Base-by-base conservation (phyloP, 2,329 filamentous ascomycete species). In the Cladosporium sp. region DNA sequence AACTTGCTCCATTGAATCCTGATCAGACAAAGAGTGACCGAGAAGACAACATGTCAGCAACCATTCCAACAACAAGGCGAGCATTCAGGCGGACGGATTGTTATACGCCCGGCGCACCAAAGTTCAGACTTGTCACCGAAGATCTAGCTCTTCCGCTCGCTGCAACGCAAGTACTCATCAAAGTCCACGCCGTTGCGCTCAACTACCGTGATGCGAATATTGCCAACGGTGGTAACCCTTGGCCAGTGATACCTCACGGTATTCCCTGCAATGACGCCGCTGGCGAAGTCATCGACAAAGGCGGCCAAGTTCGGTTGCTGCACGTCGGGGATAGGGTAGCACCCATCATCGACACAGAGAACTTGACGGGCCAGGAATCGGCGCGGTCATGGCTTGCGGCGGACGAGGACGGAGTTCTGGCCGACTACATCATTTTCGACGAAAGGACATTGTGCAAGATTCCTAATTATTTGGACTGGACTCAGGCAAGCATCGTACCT, bases 381-480 rank as follows among this genome's bases (percentile, higher is more conserved):
- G 74, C 68, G 0, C 69, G 80, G 25, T 78, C 77, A 1, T 82
- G 80, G 80, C 71, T 82, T 5, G 80, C 79, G 2, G 79, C 78
- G 0, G 75, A 83, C 63, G 79, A 79, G 59, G 80, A 82, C 65
- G 81, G 81, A 0, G 77, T 79, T 2, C 58, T 83, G 68, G 79
- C 79, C 0, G 75, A 77, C 30, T 73, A 80, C 66, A n/a, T 82
- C 1, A 70, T 82, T 0, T 82, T 79, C 62, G 76, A 81, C 26
- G 79, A 81, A 67, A 67, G 71, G 36, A 68, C 72, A 10, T 54
- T 82, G 3, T 72, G 68, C 26, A 79, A 77, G 54, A 61, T 81
- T 0, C 80, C 80, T 0, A 63, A 62, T 0, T 72, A 81, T 61
- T 69, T 82, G 21, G 68, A 74, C 39, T 82, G 77, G 76, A 65